These are phyloP conservation scores for Leccinum solheimii DNA, from an alignment of 1,284 basidiomycete species.

Conservation along the genomic window DNA sequence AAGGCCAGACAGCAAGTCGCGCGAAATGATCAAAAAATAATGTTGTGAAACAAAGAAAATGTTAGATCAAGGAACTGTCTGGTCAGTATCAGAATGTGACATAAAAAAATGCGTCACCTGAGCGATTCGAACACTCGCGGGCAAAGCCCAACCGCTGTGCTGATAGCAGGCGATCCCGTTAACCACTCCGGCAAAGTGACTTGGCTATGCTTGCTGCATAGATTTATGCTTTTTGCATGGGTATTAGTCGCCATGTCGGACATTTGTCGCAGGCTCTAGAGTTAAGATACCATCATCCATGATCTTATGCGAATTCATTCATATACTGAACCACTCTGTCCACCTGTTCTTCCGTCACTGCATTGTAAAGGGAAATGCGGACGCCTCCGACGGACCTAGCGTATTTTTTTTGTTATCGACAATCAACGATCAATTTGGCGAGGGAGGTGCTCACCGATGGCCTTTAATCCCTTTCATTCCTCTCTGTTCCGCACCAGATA, in stretches of 20 bases:
- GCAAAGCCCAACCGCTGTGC: constrained; percentile 77
- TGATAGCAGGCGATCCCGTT: constrained; percentile 87
- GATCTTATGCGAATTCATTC: constrained; percentile 46
- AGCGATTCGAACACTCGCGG: constrained; percentile 87
- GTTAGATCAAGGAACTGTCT: background rate
- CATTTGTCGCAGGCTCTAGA: background rate
- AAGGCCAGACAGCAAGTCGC: background rate
- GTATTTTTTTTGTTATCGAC: constrained; percentile 23
- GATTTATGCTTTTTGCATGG: background rate
- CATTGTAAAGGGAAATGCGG: constrained; percentile 94
- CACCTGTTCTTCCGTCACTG: constrained; percentile 78
- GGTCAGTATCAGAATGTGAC: background rate
- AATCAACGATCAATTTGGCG: background rate
- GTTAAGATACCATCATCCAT: constrained; percentile 10
- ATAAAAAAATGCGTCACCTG: constrained; percentile 61
- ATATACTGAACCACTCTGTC: constrained; percentile 65
- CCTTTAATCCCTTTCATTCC: constrained; percentile 89
- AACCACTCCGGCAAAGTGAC: constrained; percentile 92
- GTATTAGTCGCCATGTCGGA: fast-evolving
- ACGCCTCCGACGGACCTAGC: constrained; percentile 72
- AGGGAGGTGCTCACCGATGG: constrained; percentile 69
- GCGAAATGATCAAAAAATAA: background rate
- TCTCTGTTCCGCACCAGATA: constrained; percentile 73
- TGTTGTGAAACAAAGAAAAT: background rate
- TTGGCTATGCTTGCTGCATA: background rate